phyloP scores from a whole-genome alignment of 2,329 filamentous ascomycete species.

The Fonsecaea multimorphosa region DNA sequence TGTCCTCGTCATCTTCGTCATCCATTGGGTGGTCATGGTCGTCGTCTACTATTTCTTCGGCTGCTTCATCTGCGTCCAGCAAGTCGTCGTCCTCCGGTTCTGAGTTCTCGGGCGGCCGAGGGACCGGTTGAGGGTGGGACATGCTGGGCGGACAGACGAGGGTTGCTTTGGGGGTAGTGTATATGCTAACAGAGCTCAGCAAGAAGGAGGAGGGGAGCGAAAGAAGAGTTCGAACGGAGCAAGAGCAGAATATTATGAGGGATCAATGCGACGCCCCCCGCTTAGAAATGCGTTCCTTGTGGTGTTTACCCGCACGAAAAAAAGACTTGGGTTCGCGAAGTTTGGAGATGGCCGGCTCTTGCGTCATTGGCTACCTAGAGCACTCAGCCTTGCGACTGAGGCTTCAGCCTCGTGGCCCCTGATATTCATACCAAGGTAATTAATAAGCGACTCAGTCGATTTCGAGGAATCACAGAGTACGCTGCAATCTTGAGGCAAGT shows the following conservation, averaged over 20 bases:
- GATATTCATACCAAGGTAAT: slow-evolving; percentile 2
- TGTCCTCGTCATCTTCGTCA: slow-evolving; percentile 64
- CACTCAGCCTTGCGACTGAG: not conserved
- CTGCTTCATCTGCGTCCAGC: slow-evolving; percentile 77
- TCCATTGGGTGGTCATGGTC: slow-evolving; percentile 73
- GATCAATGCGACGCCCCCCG: slow-evolving; percentile 9
- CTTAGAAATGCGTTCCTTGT: slow-evolving; percentile 25
- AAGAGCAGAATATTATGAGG: not conserved
- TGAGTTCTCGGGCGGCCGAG: slow-evolving; percentile 41
- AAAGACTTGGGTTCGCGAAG: not conserved
- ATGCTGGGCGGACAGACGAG: slow-evolving; percentile 21
- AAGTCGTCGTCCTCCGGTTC: slow-evolving; percentile 69
- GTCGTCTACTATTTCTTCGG: slow-evolving; percentile 72
- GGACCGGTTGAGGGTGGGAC: slow-evolving; percentile 32
- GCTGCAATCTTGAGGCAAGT: not conserved
- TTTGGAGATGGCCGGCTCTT: not conserved
- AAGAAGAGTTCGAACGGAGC: not conserved
- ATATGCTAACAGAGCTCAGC: not conserved
- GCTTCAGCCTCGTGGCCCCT: not conserved
- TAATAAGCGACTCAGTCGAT: not conserved
- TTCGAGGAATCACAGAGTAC: not conserved
- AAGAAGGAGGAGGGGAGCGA: not conserved
- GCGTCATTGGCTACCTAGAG: slow-evolving; percentile 12
- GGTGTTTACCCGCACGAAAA: slow-evolving; percentile 8
- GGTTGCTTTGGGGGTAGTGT: not conserved